Evolutionary conservation across 768 basidiomycete genomes (phyloP), one percentile per base, ranked within the genome.

Genomic region (Kwoniella sp.): DNA sequence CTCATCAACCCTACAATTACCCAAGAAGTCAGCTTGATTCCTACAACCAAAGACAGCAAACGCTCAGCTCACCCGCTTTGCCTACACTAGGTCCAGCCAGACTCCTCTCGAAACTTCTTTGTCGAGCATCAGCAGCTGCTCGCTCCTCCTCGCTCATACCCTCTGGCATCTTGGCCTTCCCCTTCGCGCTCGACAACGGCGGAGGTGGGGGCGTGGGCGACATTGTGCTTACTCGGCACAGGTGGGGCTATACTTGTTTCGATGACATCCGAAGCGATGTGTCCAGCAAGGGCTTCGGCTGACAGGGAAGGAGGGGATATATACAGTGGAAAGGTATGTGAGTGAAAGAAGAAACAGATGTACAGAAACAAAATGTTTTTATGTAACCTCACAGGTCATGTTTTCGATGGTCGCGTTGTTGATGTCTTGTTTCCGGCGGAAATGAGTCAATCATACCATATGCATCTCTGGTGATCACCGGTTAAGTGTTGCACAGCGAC

Each of bases 1-100:
- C 73, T 58, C 36, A 68, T 67, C 36, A 79, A 44, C 2, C 77
- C 77, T 77, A 33, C 33, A 33, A 5, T 5, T 48, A 47, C 91
- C 90, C 70, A 9, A 15, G 40, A 91, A 90, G 8, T 88, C 84
- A 91, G 84, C 57, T 88, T 66, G 22, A 60, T 22, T 22, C 55
- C 44, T 48, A 29, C 25, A 49, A 21, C 47, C 24, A 24, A 9
- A 4, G 6, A 2, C 21, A n/a, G 22, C 17, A 22, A 37, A 81
- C 86, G n/a, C 72, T 75, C 17, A 19, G 40, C 40, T 44, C 40
- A 90, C 92, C 92, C 50, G 92, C 91, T 83, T 95, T 95, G 49
- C 86, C 88, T 3, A 89, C 89, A 2, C 90, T 92, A 12, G 91
- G 90, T 19, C 92, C 92, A 15, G 92, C 92, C 47, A 95, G 85